phyloP scores from a whole-genome alignment of 805 yeast genomes.

The Saccharomycopsis oosterbeekiorum region DNA sequence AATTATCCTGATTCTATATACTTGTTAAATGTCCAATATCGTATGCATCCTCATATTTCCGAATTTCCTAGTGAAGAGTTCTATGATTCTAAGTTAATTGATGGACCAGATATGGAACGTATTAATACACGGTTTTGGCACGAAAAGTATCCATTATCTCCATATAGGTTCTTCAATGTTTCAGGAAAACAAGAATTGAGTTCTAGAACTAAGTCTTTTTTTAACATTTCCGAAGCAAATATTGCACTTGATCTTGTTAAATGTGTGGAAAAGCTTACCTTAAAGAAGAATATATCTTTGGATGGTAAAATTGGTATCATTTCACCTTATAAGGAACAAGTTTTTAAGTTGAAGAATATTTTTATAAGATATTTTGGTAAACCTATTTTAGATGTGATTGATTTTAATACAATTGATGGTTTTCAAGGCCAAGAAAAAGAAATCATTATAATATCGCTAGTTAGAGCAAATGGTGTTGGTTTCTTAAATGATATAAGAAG shows the following conservation, averaged over 20 bases:
- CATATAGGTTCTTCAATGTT: constrained; percentile 72
- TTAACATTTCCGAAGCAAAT: constrained; percentile 60
- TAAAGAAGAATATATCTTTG: constrained; percentile 38
- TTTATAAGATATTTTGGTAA: constrained; percentile 57
- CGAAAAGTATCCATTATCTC: constrained; percentile 40
- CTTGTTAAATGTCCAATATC: constrained; percentile 81
- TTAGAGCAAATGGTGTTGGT: constrained; percentile 83
- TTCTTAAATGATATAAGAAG: constrained; percentile 86
- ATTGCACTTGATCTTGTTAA: constrained; percentile 62
- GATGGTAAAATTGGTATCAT: constrained; percentile 77
- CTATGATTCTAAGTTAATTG: constrained; percentile 59
- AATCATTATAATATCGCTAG: constrained; percentile 88
- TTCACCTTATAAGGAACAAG: constrained; percentile 92
- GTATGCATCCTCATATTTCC: constrained; percentile 95
- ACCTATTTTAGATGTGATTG: constrained; percentile 53
- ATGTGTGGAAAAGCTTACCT: constrained; percentile 39
- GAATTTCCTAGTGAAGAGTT: constrained; percentile 78
- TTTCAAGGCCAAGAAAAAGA: constrained; percentile 98
- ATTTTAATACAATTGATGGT: constrained; percentile 94
- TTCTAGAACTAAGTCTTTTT: constrained; percentile 55
- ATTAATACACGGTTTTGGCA: constrained; percentile 74
- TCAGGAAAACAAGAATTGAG: constrained; percentile 54
- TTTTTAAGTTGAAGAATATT: constrained; percentile 42
- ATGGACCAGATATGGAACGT: constrained; percentile 65
- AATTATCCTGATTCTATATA: constrained; percentile 51